Evolutionary conservation across 768 basidiomycete species (phyloP).

Genomic region (Naganishia onofrii): DNA sequence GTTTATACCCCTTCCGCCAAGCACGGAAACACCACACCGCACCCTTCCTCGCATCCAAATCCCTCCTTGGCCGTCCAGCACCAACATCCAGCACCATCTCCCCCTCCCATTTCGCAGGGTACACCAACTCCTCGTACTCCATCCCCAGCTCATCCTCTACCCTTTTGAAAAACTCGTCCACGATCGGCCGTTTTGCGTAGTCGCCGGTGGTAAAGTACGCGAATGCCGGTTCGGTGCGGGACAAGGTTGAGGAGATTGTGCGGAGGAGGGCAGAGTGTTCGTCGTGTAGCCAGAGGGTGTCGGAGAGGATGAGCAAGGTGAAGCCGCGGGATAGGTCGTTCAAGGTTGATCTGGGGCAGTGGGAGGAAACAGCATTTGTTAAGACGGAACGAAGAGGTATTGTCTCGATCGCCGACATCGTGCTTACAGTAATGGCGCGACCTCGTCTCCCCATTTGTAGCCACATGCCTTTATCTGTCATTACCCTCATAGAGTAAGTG

Average conservation of each 20-base stretch:
- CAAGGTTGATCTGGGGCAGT: slow-evolving; percentile 21
- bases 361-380: too few relatives aligned
- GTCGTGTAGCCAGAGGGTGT: slow-evolving; percentile 31
- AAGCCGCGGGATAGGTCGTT: not conserved
- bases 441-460: slow-evolving; percentile 30
- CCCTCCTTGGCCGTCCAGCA: slow-evolving; percentile 3
- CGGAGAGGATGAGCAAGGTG: slow-evolving; percentile 28
- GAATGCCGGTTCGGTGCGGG: slow-evolving; percentile 3
- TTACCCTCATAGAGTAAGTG: not conserved
- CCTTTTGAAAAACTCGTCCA: slow-evolving; percentile 24
- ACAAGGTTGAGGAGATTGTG: slow-evolving; percentile 16
- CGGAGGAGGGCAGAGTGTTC: slow-evolving; percentile 28
- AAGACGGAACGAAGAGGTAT: too few relatives aligned
- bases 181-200: slow-evolving; percentile 29
- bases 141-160: slow-evolving; percentile 19
- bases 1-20: slow-evolving; percentile 15
- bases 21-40: slow-evolving; percentile 28
- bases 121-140: slow-evolving; percentile 22
- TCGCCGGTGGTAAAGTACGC: slow-evolving; percentile 27
- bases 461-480: not conserved
- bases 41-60: slow-evolving; percentile 25
- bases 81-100: slow-evolving; percentile 29
- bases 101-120: slow-evolving; percentile 27
- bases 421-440: slow-evolving; percentile 27
- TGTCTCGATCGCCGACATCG: not conserved